Conservation (phyloP, 1,139 yeast genomes). For the Blastobotrys illinoisensis region DNA sequence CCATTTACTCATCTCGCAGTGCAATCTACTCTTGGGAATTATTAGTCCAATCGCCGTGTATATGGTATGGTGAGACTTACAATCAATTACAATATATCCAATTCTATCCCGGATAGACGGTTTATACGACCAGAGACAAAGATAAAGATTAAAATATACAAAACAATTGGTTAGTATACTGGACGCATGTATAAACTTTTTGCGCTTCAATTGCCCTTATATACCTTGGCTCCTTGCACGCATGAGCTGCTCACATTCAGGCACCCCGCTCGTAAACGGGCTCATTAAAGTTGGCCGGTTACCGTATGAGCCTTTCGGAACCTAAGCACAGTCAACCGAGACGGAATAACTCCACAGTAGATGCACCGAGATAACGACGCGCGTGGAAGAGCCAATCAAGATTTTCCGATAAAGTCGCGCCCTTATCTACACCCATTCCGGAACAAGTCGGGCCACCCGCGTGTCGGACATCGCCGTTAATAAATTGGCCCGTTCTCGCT, state of each 20-base stretch:
- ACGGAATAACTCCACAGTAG: background rate
- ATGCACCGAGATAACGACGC: background rate
- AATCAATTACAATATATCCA: constrained; percentile 3
- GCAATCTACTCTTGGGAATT: background rate
- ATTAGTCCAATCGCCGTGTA: background rate
- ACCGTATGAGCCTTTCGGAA: background rate
- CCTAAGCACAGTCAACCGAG: background rate
- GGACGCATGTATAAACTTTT: background rate
- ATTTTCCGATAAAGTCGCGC: background rate
- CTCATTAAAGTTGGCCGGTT: background rate
- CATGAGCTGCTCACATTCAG: background rate
- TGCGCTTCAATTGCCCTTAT: background rate
- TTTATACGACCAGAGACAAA: background rate
- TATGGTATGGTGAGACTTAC: background rate
- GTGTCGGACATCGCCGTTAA: background rate
- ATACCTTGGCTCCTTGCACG: background rate
- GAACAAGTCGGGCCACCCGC: background rate
- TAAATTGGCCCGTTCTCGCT: background rate
- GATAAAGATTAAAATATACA: background rate
- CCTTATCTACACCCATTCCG: background rate
- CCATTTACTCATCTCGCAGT: constrained; percentile 42
- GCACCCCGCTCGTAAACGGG: background rate
- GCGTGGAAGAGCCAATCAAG: background rate
- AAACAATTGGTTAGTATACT: background rate
- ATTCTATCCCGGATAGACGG: background rate